Evolutionary conservation across 2,329 filamentous ascomycete species (phyloP).

Genomic region (Talaromyces marneffei): DNA sequence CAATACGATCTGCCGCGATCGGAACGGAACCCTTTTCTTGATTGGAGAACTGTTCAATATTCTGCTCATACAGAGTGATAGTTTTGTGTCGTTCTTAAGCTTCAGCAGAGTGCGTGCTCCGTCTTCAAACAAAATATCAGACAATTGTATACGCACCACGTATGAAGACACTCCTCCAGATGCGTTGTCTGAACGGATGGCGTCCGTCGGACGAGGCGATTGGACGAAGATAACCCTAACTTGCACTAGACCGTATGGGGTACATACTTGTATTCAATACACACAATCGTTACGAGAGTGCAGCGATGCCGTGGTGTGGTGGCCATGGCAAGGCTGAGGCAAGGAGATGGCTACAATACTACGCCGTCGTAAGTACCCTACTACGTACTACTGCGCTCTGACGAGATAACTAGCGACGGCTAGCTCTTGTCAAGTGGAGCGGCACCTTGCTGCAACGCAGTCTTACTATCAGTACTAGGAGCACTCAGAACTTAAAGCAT

Average conservation of each 20-base stretch:
- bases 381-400: neutral
- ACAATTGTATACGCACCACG: neutral
- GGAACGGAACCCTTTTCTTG: neutral
- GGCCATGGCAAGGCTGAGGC: neutral
- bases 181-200: constrained; percentile 2
- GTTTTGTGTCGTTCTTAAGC: too few species aligned
- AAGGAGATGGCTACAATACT: neutral
- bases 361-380: neutral
- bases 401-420: constrained; percentile 2
- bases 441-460: neutral
- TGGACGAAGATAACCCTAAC: constrained; percentile 4
- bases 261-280: neutral
- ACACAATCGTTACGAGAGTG: neutral
- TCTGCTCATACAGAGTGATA: neutral
- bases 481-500: neutral
- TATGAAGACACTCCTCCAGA: neutral
- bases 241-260: constrained; percentile 1
- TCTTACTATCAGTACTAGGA: neutral
- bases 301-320: too few species aligned
- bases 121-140: neutral
- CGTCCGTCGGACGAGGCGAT: neutral
- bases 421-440: constrained; percentile 1
- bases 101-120: neutral
- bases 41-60: neutral
- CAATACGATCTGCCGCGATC: neutral